phyloP scores from a whole-genome alignment of 2,329 filamentous ascomycete species.

The Colletotrichum siamense region DNA sequence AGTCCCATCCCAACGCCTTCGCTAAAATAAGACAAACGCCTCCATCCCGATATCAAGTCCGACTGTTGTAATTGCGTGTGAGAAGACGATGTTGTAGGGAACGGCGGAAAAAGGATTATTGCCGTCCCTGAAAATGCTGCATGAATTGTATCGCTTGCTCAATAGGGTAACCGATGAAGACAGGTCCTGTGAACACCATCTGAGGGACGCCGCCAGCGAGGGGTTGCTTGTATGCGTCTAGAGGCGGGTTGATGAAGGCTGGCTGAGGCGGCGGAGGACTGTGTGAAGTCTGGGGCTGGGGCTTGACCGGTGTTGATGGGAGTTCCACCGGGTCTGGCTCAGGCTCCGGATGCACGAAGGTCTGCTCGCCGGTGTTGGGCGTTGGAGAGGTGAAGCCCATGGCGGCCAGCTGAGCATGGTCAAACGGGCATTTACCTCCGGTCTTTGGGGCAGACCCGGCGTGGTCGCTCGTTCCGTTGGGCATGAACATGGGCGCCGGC shows the following conservation, averaged over 20 bases:
- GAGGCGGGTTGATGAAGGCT: slow-evolving; percentile 55
- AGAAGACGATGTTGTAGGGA: slow-evolving; percentile 9
- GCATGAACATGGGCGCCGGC: slow-evolving; percentile 60
- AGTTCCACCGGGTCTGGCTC: slow-evolving; percentile 19
- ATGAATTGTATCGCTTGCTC: slow-evolving; percentile 82
- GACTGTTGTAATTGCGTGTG: background rate
- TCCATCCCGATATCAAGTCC: background rate
- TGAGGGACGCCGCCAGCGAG: slow-evolving; percentile 51
- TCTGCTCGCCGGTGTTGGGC: slow-evolving; percentile 13
- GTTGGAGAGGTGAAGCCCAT: slow-evolving; percentile 29
- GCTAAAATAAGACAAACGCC: slow-evolving; percentile 6
- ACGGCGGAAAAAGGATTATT: background rate
- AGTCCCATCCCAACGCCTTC: slow-evolving; percentile 10
- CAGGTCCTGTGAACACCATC: slow-evolving; percentile 90
- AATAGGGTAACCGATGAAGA: slow-evolving; percentile 90
- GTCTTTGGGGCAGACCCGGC: slow-evolving; percentile 26
- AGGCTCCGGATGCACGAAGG: slow-evolving; percentile 2
- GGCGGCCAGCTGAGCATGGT: slow-evolving; percentile 50
- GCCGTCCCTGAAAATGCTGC: slow-evolving; percentile 57
- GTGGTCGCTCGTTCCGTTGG: slow-evolving; percentile 34
- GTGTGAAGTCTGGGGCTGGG: slow-evolving; percentile 24
- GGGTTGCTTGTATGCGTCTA: slow-evolving; percentile 34
- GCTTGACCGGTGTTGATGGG: slow-evolving; percentile 26
- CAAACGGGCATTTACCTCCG: slow-evolving; percentile 64
- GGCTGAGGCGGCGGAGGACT: slow-evolving; percentile 43